Evolutionary conservation across 306 rosid genomes (phyloP).

Genomic region (Carpinus fangiana): DNA sequence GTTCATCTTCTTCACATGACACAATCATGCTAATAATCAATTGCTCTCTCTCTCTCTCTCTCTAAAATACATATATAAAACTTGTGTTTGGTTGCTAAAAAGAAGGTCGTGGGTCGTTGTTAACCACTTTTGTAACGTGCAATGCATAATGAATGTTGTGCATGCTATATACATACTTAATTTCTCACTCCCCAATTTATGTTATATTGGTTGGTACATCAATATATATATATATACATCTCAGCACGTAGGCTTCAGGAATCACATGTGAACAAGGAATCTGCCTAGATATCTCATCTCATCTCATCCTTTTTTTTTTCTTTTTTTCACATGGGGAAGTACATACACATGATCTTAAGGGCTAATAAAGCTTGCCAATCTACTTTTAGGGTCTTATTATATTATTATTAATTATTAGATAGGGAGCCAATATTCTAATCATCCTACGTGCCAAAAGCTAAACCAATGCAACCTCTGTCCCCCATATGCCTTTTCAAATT

Average conservation of each 20-base stretch:
- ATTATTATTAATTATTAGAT: background rate
- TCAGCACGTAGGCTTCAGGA: conserved; percentile 25
- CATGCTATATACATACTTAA: background rate
- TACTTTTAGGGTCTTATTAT: background rate
- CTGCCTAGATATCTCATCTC: conserved; percentile 13
- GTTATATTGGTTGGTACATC: background rate
- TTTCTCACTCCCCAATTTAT: background rate
- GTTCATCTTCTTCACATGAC: conserved; percentile 13
- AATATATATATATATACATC: background rate
- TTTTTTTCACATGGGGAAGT: conserved; percentile 36
- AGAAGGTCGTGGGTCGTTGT: background rate
- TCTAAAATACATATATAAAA: background rate
- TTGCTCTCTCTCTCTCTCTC: background rate
- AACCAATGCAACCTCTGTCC: background rate
- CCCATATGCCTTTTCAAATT: background rate
- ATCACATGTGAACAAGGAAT: conserved; percentile 44
- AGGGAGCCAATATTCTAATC: conserved; percentile 10
- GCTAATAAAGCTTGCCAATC: background rate
- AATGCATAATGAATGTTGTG: background rate
- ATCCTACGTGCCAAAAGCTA: background rate
- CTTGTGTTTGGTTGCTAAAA: background rate
- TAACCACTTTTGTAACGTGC: background rate
- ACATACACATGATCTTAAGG: conserved; percentile 1
- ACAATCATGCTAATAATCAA: conserved; percentile 17
- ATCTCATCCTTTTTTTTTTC: conserved; percentile 1